Base-by-base conservation (phyloP, 2,329 filamentous ascomycete species). In the Aspergillus tubingensis region DNA sequence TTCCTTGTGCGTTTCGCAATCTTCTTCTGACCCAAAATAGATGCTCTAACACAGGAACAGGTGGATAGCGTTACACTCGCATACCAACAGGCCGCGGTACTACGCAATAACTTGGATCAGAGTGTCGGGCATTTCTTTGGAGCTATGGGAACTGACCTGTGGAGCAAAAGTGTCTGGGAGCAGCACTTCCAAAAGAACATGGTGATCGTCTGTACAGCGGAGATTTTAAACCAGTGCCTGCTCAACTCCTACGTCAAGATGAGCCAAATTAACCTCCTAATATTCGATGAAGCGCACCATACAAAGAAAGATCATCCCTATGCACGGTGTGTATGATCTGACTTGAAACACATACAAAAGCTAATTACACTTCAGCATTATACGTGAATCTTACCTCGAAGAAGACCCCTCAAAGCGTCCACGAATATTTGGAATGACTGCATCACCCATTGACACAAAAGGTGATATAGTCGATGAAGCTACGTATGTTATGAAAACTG, bases 211-310 rank as follows among this genome's bases (percentile, higher is more conserved):
- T 97, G 92, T 77, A 98, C 95, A 0, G 93, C 93, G 0, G 92
- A 95, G 68, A 89, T 98, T 3, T 82, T 98, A 4, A 83, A 90
- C 38, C 86, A 91, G 63, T 92, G 90, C 67, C 83, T 99, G 2
- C 85, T 88, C 64, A 89, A 90, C 68, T 89, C 90, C 0, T 96
- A 92, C 75, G 84, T 97, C 61, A 84, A 77, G 8, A 96, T 99
- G 79, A 80, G 86, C 17, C 86, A 90, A 67, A 92, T 98, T 74
- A 98, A 94, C 70, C 83, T 99, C 1, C 81, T 99, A 39, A 88
- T 98, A 61, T 96, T 99, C 66, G 95, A 99, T 70, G 95, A 99
- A 76, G 95, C 93, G 5, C 95, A 99, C 70, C 95, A 98, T 71
- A 88, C 94, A 0, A 99, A 99, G 77, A 96, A 94, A 74, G 90